phyloP scores from a whole-genome alignment of 805 yeast genomes.

The Ogataea degrootiae region DNA sequence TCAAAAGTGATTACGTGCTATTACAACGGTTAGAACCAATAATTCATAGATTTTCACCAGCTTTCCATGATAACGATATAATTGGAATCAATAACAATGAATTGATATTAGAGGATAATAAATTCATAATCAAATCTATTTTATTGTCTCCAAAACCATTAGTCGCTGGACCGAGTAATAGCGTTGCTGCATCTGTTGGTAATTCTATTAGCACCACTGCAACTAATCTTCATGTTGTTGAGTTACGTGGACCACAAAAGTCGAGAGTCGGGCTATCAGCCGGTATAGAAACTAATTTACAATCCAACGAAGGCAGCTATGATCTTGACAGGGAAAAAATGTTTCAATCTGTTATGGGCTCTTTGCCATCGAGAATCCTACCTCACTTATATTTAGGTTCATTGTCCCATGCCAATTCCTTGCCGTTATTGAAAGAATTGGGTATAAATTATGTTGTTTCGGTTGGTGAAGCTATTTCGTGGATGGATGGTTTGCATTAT shows the following conservation, averaged over 20 bases:
- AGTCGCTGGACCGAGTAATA: neutral
- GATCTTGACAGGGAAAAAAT: slow-evolving; percentile 23
- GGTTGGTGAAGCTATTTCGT: slow-evolving; percentile 75
- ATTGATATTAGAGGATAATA: slow-evolving; percentile 19
- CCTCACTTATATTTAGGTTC: slow-evolving; percentile 86
- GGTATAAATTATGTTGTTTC: slow-evolving; percentile 74
- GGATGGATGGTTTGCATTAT: slow-evolving; percentile 41
- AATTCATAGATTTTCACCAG: slow-evolving; percentile 57
- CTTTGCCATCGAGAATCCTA: slow-evolving; percentile 78
- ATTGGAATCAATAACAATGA: neutral
- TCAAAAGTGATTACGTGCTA: slow-evolving; percentile 67
- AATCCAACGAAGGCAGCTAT: neutral
- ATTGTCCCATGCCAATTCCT: slow-evolving; percentile 71
- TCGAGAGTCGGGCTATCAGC: no score
- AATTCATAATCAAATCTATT: slow-evolving; percentile 13
- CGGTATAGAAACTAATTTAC: neutral
- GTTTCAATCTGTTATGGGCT: slow-evolving; percentile 41
- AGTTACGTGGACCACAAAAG: slow-evolving; percentile 20
- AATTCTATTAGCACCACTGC: slow-evolving; percentile 20
- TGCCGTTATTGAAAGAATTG: slow-evolving; percentile 54
- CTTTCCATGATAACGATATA: neutral
- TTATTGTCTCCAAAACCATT: slow-evolving; percentile 17
- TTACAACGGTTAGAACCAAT: slow-evolving; percentile 61
- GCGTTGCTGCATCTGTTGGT: slow-evolving; percentile 7
- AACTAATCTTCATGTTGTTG: slow-evolving; percentile 29